Base-by-base conservation (phyloP, 2,329 filamentous ascomycete genomes). In the Fusarium virguliforme region DNA sequence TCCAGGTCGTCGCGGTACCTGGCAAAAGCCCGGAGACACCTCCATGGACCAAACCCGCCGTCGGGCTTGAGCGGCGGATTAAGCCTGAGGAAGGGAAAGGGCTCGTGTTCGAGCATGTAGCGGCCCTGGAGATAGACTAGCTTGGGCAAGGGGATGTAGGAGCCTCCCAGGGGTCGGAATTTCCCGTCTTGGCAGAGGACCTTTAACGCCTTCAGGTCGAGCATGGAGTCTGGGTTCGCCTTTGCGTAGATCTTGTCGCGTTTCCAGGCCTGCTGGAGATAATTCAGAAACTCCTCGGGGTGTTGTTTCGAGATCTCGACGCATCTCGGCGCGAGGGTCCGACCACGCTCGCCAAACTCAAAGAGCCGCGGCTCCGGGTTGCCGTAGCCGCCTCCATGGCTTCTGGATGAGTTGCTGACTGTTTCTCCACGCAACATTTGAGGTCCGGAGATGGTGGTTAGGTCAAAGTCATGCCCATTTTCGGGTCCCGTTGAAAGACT, bases 371-470 rank as follows among this genome's bases (percentile, higher is more conserved):
- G 71, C 61, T 73, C 71, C 67, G 64, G 59, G 61, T 70, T 51
- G 37, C 70, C 67, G 30, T 71, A 68, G 64, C 67, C 70, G 64
- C 67, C 70, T 68, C 70, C 64, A 61, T 73, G 65, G 70, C 70
- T 71, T 57, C 67, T 71, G 59, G 58, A 68, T 62, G 70, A 68
- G 68, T 60, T 65, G 60, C 70, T 68, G 70, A 61, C 70, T 59
- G 70, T 73, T 65, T 73, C 71, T 43, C 70, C 70, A 57, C 71
- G 71, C 58, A 73, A 72, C 72, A 69, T 73, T 73, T 64, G 57
- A 68, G 18, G 18, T 73, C 64, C 18, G 18, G 67, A 71, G 61
- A 63, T 65, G 70, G 60, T 73, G 63, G 26, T 28, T 32, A 65
- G 60, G 67, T 62, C 37, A 63, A 54, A 60, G 18, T 63, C 70